Base-by-base conservation (phyloP, 1,284 basidiomycete genomes). In the Irpex lacteus region DNA sequence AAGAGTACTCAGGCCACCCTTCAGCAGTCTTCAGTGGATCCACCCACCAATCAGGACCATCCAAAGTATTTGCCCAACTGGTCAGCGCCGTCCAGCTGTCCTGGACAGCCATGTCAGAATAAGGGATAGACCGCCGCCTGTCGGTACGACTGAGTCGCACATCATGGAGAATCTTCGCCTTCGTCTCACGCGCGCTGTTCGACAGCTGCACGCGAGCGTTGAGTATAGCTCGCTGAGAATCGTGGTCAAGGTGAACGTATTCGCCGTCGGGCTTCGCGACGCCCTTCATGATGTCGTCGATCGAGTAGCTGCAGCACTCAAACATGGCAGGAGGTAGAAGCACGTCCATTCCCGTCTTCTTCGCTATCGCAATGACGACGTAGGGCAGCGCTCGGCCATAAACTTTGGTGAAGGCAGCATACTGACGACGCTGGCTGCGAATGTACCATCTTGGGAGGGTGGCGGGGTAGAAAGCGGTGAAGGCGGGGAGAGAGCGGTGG, bases 271-370 rank as follows among this genome's bases (percentile, higher is more conserved):
- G 62, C 7, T 9, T 59, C 21, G 50, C 18, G 1, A 63, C 57
- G 44, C 62, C 62, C 3, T 36, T 19, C 13, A 59, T 11, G 47
- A 63, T 59, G 26, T 63, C 62, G 37, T 11, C 6, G 49, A 53
- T 38, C 47, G 62, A 60, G 26, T 59, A 63, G 49, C 57, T 47
- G 52, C 62, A 63, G 37, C 62, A 63, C 58, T 63, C 62, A 9
- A 63, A 37, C 15, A 59, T 34, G 47, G 62, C 62, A n/a, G 62
- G 37, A 21, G 62, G 62, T 7, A 63, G 62, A n/a, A 63, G 62
- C 21, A 63, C 21, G 13, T 63, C 62, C 34, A 44, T 44, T 11
- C 57, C 57, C 2, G 58, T 63, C 34, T 34, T 40, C 7, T 55
- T 32, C 11, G 62, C 62, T n/a, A 63, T 13, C n/a, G 50, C 19